Evolutionary conservation across 2,329 filamentous ascomycete genomes (phyloP).

Genomic region (Fusarium metavorans): DNA sequence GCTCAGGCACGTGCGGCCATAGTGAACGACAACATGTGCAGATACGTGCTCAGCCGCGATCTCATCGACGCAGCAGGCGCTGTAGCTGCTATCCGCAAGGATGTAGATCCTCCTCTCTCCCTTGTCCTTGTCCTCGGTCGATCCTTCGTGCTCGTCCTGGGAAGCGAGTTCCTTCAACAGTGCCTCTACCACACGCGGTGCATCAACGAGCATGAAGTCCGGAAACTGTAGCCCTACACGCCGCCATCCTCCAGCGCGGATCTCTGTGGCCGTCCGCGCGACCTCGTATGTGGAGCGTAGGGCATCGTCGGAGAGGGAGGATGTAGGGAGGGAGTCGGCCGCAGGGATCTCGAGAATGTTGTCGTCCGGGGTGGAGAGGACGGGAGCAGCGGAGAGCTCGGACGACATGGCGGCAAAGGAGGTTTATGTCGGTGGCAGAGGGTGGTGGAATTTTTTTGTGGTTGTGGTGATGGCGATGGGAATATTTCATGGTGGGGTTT

Average conservation of each 20-base stretch:
- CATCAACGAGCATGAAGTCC: slow-evolving; percentile 90
- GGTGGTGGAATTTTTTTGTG: slow-evolving; percentile 10
- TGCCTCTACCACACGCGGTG: slow-evolving; percentile 79
- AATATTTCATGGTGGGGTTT: slow-evolving; percentile 40
- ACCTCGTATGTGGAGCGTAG: slow-evolving; percentile 87
- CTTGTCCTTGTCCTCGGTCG: slow-evolving; percentile 11
- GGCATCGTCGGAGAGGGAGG: slow-evolving; percentile 71
- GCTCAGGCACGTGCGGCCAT: slow-evolving; percentile 91
- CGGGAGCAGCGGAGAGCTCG: slow-evolving; percentile 65
- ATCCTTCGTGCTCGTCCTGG: slow-evolving; percentile 8
- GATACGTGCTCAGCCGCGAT: slow-evolving; percentile 93
- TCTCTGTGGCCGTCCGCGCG: slow-evolving; percentile 79
- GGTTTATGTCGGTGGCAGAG: slow-evolving; percentile 1
- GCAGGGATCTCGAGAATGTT: slow-evolving; percentile 67
- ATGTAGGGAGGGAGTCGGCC: slow-evolving; percentile 47
- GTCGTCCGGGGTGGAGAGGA: slow-evolving; percentile 74
- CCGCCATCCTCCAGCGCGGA: slow-evolving; percentile 77
- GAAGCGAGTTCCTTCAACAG: slow-evolving; percentile 46
- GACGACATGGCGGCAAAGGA: slow-evolving; percentile 54
- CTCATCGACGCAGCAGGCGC: slow-evolving; percentile 96
- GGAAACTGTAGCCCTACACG: slow-evolving; percentile 95
- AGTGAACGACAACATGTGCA: slow-evolving; percentile 93
- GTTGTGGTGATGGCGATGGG: slow-evolving; percentile 14
- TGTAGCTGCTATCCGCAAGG: slow-evolving; percentile 95
- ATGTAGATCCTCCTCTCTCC: slow-evolving; percentile 73